These are phyloP conservation scores for Podaxis pistillaris DNA, from an alignment of 768 basidiomycete species.

Conservation along the genomic window DNA sequence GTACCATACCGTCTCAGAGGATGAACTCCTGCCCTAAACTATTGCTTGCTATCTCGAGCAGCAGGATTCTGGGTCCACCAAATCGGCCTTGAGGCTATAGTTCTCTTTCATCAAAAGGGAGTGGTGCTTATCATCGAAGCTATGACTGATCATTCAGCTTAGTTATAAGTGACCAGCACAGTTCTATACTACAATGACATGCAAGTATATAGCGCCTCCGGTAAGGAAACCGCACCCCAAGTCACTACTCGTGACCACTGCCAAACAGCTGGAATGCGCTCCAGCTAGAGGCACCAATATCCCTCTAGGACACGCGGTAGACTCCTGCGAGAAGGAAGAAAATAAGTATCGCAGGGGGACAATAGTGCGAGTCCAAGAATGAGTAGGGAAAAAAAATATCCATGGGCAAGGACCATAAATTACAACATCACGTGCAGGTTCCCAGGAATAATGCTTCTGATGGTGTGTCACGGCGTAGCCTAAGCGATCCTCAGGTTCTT, in stretches of 20 bases:
- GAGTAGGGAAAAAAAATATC: conserved; percentile 1
- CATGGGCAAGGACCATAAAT: not conserved
- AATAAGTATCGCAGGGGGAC: conserved; percentile 12
- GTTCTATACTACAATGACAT: not conserved
- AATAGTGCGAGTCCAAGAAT: conserved; percentile 15
- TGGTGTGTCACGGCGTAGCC: no score
- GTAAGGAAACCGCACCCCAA: conserved; percentile 14
- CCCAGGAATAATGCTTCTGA: not conserved
- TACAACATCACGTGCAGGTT: conserved; percentile 4
- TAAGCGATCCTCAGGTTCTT: no score
- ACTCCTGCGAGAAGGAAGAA: conserved; percentile 12
- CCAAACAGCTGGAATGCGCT: conserved; percentile 12
- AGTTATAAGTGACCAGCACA: no score
- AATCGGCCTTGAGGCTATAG: no score
- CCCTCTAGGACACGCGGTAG: conserved; percentile 15
- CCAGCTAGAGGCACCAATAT: conserved; percentile 10
- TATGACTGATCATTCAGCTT: no score
- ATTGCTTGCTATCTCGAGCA: no score
- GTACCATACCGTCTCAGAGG: no score
- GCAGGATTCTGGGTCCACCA: no score
- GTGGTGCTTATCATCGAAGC: no score
- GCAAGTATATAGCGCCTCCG: conserved; percentile 4
- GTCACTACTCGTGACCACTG: not conserved
- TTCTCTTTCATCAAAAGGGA: no score
- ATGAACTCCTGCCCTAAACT: no score